phyloP scores from a whole-genome alignment of 2,329 filamentous ascomycete genomes.

The Colletotrichum sp. region DNA sequence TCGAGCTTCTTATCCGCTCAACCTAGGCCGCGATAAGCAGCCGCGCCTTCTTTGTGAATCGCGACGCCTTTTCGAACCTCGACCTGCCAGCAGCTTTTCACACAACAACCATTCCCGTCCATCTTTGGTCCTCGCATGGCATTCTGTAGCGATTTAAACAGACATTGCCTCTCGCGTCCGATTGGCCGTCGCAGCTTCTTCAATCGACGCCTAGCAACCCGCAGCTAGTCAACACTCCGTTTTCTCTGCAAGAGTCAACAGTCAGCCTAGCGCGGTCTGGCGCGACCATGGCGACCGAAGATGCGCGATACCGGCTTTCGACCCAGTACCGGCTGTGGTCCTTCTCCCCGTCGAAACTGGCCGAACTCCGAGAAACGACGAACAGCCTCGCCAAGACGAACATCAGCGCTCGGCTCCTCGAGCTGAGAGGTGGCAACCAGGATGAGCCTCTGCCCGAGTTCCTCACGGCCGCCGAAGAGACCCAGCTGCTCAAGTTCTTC shows the following conservation, averaged over 20 bases:
- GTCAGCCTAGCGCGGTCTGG: neutral
- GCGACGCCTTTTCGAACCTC: neutral
- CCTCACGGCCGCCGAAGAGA: slow-evolving; percentile 83
- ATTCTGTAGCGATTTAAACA: neutral
- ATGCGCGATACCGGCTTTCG: slow-evolving; percentile 87
- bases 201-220: neutral
- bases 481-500: slow-evolving; percentile 81
- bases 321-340: slow-evolving; percentile 95
- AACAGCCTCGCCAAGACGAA: slow-evolving; percentile 73
- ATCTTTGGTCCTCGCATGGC: neutral
- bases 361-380: slow-evolving; percentile 75
- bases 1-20: neutral
- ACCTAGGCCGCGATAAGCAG: neutral
- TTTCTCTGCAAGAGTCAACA: neutral
- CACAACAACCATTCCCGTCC: neutral
- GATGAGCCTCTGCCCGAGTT: slow-evolving; percentile 67
- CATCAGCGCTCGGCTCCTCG: slow-evolving; percentile 64
- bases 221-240: neutral
- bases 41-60: neutral
- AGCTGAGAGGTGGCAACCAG: slow-evolving; percentile 28
- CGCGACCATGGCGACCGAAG: slow-evolving; percentile 74
- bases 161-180: neutral
- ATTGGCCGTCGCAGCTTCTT: neutral
- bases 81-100: neutral
- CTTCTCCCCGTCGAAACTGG: slow-evolving; percentile 77